Conservation (phyloP, 2,329 filamentous ascomycete genomes). For the Venturia effusa region DNA sequence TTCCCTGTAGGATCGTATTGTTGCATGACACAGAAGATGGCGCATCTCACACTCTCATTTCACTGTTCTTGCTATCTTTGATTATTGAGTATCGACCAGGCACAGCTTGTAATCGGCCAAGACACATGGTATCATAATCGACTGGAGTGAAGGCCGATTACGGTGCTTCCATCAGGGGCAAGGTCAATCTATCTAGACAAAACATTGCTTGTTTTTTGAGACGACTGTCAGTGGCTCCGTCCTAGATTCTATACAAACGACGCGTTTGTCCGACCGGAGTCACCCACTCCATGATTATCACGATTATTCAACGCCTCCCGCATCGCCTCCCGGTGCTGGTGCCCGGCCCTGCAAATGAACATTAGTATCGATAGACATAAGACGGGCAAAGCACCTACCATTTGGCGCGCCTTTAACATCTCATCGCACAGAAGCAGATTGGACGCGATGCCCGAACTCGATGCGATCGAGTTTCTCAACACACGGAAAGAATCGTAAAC, state of each 20-base stretch:
- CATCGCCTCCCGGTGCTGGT: not conserved
- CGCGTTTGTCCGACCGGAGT: not conserved
- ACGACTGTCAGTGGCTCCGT: not conserved
- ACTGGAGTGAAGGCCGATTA: not conserved
- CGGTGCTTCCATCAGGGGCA: not conserved
- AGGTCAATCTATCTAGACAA: not conserved
- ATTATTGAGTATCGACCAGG: not conserved
- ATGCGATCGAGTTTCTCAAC: slow-evolving; percentile 84
- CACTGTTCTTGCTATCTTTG: too few relatives aligned
- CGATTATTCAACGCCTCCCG: not conserved
- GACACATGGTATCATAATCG: not conserved
- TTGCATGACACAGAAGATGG: too few relatives aligned
- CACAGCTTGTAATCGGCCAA: not conserved
- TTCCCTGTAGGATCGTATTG: too few relatives aligned
- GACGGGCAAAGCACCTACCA: slow-evolving; percentile 39
- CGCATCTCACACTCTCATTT: too few relatives aligned
- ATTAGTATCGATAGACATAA: not conserved
- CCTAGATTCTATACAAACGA: not conserved
- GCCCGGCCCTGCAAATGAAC: not conserved
- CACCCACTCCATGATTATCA: not conserved
- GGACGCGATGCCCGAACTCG: slow-evolving; percentile 86
- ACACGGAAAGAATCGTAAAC: slow-evolving; percentile 96
- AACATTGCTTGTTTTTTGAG: not conserved
- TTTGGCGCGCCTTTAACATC: slow-evolving; percentile 93
- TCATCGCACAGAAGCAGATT: slow-evolving; percentile 95